Evolutionary conservation across 306 rosid species (phyloP).

Genomic region (Vigna nakashimae): DNA sequence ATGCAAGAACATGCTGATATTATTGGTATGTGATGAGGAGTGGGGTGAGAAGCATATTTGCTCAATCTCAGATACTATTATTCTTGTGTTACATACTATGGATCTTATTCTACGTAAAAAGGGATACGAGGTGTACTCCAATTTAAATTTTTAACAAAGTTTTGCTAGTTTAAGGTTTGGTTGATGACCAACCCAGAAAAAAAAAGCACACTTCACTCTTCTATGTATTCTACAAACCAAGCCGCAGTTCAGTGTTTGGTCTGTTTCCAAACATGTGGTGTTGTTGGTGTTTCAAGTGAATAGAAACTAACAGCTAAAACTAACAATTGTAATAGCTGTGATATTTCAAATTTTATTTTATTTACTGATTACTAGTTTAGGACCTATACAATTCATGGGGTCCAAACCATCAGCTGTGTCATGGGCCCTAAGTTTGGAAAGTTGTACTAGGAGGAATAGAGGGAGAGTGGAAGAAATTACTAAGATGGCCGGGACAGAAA

Average conservation of each 20-base stretch:
- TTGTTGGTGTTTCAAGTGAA: conserved; percentile 27
- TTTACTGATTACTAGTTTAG: neutral
- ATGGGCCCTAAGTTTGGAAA: neutral
- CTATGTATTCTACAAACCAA: conserved; percentile 11
- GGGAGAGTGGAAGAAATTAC: neutral
- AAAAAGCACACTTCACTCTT: neutral
- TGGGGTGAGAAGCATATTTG: conserved; percentile 13
- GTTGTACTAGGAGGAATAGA: neutral
- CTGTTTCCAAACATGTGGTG: neutral
- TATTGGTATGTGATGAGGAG: conserved; percentile 60
- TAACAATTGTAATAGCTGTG: conserved; percentile 4
- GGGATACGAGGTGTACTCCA: conserved; percentile 22
- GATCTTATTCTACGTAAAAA: conserved; percentile 9
- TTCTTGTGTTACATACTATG: conserved; percentile 32
- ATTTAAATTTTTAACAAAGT: conserved; percentile 8
- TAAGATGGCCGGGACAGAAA: neutral
- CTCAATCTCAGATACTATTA: neutral
- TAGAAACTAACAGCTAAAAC: conserved; percentile 1
- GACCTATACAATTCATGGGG: neutral
- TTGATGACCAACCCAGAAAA: conserved; percentile 21
- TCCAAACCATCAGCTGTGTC: neutral
- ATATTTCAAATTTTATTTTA: conserved; percentile 25
- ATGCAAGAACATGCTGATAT: conserved; percentile 96
- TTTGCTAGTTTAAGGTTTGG: conserved; percentile 20
- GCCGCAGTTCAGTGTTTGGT: conserved; percentile 24